Conservation (phyloP, 768 basidiomycete genomes). For the Lactifluus rugatus region DNA sequence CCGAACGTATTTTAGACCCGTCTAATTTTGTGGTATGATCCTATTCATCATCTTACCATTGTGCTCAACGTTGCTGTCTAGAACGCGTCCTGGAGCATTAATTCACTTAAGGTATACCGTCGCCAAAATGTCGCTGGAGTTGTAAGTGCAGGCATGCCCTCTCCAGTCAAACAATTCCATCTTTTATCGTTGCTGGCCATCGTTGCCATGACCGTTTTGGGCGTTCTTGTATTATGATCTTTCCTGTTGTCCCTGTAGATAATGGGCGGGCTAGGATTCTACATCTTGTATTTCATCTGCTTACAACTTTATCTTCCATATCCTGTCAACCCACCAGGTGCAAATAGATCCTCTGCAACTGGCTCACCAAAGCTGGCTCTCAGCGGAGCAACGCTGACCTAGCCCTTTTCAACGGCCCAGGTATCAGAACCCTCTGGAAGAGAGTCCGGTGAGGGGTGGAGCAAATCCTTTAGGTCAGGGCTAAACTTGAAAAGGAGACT, state of each 20-base stretch:
- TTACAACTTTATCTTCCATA: constrained; percentile 55
- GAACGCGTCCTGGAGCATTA: constrained; percentile 80
- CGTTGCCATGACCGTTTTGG: not conserved
- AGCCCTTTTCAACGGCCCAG: constrained; percentile 66
- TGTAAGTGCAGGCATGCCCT: constrained; percentile 7
- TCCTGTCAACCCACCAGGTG: constrained; percentile 24
- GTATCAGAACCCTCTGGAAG: constrained; percentile 76
- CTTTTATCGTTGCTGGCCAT: not conserved
- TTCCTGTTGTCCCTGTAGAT: constrained; percentile 10
- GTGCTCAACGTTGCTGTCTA: constrained; percentile 22
- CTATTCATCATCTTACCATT: not conserved
- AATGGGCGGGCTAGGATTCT: not conserved
- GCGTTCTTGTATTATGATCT: constrained; percentile 3
- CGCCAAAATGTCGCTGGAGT: constrained; percentile 8
- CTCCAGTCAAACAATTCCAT: not conserved
- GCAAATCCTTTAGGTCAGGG: constrained; percentile 58
- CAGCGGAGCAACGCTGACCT: constrained; percentile 69
- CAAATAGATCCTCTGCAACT: constrained; percentile 18
- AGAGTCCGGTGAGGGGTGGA: constrained; percentile 45
- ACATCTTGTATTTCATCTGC: not conserved
- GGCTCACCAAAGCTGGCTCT: constrained; percentile 69
- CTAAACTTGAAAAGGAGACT: constrained; percentile 63
- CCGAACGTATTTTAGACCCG: constrained; percentile 52
- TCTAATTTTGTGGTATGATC: constrained; percentile 56
- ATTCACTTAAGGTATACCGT: constrained; percentile 61